phyloP scores from a whole-genome alignment of 305 asterid species.

The Fraxinus greggii region DNA sequence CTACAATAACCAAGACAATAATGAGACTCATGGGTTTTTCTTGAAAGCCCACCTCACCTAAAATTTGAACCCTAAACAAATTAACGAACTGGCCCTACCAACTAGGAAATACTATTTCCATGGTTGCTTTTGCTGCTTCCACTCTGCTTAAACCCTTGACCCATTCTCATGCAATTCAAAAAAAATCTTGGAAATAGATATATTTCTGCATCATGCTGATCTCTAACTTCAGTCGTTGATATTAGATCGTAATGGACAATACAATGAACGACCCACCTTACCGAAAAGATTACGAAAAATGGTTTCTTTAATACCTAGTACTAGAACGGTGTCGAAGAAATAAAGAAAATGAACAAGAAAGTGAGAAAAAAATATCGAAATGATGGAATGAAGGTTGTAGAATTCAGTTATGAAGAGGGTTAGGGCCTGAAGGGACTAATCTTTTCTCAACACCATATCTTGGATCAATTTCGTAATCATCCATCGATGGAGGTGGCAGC shows the following conservation, averaged over 20 bases:
- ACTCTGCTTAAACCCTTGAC: conserved; percentile 3
- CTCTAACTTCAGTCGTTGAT: not conserved
- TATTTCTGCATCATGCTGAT: conserved; percentile 11
- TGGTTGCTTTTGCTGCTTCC: conserved; percentile 55
- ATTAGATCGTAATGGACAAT: not conserved
- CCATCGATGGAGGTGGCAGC: conserved; percentile 27
- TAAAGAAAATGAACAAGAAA: not conserved
- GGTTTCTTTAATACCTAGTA: not conserved
- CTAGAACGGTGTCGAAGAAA: not conserved
- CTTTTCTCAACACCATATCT: conserved; percentile 77
- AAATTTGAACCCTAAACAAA: not conserved
- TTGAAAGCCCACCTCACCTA: conserved; percentile 36
- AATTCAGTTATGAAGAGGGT: conserved; percentile 64
- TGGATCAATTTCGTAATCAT: conserved; percentile 58
- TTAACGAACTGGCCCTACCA: not conserved
- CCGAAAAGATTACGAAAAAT: not conserved
- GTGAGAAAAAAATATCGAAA: not conserved
- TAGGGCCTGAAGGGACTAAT: conserved; percentile 88
- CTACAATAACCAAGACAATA: conserved; percentile 15
- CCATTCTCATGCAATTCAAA: conserved; percentile 28
- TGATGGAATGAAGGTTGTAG: not conserved
- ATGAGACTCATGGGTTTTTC: conserved; percentile 50
- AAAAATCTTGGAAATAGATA: conserved; percentile 66
- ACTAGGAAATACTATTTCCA: conserved; percentile 47
- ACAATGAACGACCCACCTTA: not conserved